Evolutionary conservation across 163 green algal genomes (phyloP), one percentile per base, ranked within the genome.

Genomic region (Chlamydomonas reinhardtii): DNA sequence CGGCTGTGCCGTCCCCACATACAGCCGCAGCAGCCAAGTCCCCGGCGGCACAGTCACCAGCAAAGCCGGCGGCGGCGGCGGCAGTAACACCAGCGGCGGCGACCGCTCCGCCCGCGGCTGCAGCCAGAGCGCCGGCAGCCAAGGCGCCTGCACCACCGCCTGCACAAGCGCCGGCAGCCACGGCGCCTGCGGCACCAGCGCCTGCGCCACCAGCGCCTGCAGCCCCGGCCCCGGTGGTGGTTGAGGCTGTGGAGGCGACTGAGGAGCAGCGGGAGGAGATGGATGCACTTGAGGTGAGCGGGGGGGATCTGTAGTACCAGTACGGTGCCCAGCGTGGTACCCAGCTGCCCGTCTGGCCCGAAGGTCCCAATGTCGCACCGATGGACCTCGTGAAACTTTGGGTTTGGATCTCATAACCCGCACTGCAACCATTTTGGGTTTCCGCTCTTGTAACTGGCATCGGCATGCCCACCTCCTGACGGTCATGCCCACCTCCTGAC

Each of bases 211-310:
- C 34, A 12, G 66, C 78, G 2, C 31, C 56, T 29, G 66, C 78
- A 12, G 16, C 69, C 2, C 34, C 48, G 31, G 32, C 17, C 2
- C 43, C 43, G 20, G 81, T 35, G 43, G 59, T 22, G 39, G 48
- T 85, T 43, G n/a, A 56, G 66, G 77, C 77, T 17, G 77, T 85
- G 65, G 77, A 85, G 77, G 77, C 88, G 27, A 92, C 27, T 31
- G 82, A 89, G 22, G 85, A 92, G 81, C 86, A 91, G 73, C 68
- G 76, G 32, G 89, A 94, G 64, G 91, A 94, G 83, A 84, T 94
- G 76, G 91, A 92, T 37, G 91, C 89, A 1, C 73, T 94, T 62
- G 59, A 91, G 88, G 88, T 92, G 74, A 11, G 65, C 8, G 43
- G 43, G 43, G 6, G 43, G n/a, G n/a, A n/a, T n/a, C n/a, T n/a